These are phyloP conservation scores for Perkinsus chesapeaki DNA, from an alignment of 169 alveolate genomes.

Conservation along the genomic window DNA sequence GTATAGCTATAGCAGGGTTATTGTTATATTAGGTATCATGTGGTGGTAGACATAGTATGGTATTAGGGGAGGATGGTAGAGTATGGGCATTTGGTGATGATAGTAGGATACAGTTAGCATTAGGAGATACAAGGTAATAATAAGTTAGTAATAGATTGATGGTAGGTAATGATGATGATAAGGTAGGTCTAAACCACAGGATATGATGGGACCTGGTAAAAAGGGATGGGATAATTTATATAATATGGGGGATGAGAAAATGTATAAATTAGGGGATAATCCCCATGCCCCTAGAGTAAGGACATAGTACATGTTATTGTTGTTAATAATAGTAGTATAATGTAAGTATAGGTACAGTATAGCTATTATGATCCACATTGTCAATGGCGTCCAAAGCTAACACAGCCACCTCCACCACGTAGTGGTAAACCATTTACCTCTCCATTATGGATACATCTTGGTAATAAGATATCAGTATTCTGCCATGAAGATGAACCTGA, in stretches of 20 bases:
- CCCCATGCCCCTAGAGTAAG: neutral
- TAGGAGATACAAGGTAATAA: neutral
- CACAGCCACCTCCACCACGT: neutral
- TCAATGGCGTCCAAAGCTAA: neutral
- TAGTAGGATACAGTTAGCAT: neutral
- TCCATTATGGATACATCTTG: neutral
- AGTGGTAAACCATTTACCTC: neutral
- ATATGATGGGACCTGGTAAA: neutral
- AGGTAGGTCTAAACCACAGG: neutral
- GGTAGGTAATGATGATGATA: neutral
- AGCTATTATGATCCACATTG: neutral
- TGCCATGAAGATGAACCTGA: neutral
- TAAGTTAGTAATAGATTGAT: neutral
- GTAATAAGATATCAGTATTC: neutral
- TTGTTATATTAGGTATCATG: neutral
- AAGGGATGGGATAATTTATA: neutral
- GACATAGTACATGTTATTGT: neutral
- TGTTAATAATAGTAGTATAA: neutral
- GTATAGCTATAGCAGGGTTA: too few species aligned
- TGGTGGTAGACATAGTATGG: neutral
- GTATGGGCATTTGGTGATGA: neutral
- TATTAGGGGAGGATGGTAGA: neutral
- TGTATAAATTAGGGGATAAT: neutral
- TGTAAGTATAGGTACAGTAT: neutral
- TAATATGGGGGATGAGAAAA: neutral